phyloP scores from a whole-genome alignment of 768 basidiomycete genomes.

The Exidia glandulosa region DNA sequence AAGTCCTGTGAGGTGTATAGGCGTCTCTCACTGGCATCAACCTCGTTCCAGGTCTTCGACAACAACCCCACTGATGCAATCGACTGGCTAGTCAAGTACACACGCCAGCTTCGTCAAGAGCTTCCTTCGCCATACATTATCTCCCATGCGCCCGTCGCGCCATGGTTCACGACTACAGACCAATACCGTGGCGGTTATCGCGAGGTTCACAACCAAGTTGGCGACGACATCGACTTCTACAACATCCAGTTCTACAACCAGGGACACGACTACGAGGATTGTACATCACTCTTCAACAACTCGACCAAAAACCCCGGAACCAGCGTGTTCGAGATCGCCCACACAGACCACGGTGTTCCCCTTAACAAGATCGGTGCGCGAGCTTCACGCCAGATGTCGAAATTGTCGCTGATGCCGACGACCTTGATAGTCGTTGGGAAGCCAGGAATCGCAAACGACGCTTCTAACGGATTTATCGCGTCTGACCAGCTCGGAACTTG shows the following conservation, averaged over 20 bases:
- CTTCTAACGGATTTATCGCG: conserved; percentile 17
- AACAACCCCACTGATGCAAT: conserved; percentile 38
- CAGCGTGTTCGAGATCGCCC: conserved; percentile 21
- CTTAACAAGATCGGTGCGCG: conserved; percentile 25
- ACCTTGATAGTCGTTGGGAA: background rate
- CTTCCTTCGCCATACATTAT: conserved; percentile 21
- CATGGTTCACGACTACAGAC: too few species aligned
- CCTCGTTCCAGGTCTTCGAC: too few species aligned
- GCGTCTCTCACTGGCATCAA: conserved; percentile 1
- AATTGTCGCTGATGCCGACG: background rate
- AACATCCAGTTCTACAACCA: conserved; percentile 5
- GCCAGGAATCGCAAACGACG: conserved; percentile 15
- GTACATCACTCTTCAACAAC: background rate
- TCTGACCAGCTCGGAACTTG: conserved; percentile 13
- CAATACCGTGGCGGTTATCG: conserved; percentile 7
- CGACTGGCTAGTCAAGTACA: conserved; percentile 28
- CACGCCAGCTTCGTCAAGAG: conserved; percentile 22
- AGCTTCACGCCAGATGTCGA: conserved; percentile 5
- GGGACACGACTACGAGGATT: background rate
- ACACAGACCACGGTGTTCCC: conserved; percentile 17
- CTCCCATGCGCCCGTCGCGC: conserved; percentile 31
- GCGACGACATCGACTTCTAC: conserved; percentile 8
- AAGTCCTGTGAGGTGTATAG: too few species aligned
- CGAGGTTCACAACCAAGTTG: conserved; percentile 1
- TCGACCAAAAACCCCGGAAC: conserved; percentile 15